Evolutionary conservation across 129 eudicot species (phyloP).

Genomic region (Smallanthus sonchifolius): DNA sequence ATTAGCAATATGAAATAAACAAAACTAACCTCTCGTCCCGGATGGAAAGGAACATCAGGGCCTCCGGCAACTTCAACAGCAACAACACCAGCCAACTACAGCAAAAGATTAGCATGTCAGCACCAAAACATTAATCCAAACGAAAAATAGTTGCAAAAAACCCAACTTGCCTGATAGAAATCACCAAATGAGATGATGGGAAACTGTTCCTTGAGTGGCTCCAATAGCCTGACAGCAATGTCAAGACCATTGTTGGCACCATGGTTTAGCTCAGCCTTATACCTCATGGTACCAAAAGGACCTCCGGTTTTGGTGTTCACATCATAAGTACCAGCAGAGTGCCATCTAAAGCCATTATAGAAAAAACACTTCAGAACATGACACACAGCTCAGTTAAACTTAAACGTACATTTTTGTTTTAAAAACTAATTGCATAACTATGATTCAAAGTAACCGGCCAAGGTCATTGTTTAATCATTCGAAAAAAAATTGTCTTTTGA

Average conservation of each 20-base stretch:
- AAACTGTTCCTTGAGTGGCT: conserved; percentile 70
- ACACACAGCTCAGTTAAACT: too few relatives aligned
- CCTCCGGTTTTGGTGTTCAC: conserved; percentile 12
- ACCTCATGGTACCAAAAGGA: conserved; percentile 70
- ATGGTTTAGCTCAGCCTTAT: conserved; percentile 50
- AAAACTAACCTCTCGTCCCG: conserved; percentile 71
- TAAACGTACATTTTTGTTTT: neutral
- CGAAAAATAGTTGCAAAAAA: neutral
- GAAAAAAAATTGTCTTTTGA: too few relatives aligned
- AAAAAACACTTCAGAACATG: too few relatives aligned
- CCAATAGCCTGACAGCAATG: conserved; percentile 66
- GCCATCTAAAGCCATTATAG: conserved; percentile 42
- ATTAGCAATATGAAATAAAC: neutral
- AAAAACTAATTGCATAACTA: neutral
- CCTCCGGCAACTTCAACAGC: conserved; percentile 90
- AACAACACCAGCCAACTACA: conserved; percentile 82
- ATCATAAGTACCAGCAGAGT: conserved; percentile 71
- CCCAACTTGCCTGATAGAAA: too few relatives aligned
- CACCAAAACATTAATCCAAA: neutral
- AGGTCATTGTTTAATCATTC: neutral
- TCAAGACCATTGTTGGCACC: conserved; percentile 87
- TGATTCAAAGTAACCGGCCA: neutral
- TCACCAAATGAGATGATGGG: conserved; percentile 33
- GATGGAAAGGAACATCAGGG: conserved; percentile 81
- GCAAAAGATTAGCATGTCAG: neutral